A percentile compares a stretch with the other conserved stretches of the same genome.
These are phyloP conservation scores for Wolfiporia cocos DNA, from an alignment of 1,284 basidiomycete species.

Conservation along the genomic window DNA sequence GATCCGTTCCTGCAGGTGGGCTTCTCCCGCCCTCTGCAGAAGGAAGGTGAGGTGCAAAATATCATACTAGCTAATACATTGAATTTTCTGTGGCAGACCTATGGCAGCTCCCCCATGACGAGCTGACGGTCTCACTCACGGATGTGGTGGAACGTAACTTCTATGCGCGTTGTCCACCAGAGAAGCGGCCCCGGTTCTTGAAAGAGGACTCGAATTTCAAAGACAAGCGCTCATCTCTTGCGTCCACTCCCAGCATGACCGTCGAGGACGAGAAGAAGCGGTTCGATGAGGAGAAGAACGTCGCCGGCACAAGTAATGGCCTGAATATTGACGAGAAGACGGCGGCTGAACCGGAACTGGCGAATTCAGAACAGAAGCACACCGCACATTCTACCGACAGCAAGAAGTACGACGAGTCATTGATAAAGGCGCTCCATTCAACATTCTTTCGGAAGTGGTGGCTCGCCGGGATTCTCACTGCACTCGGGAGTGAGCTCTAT, in stretches of 20 bases:
- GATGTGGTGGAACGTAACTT: conserved; percentile 40
- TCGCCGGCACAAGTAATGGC: conserved; percentile 4
- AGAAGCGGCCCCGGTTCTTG: conserved; percentile 32
- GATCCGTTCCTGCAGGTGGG: conserved; percentile 46
- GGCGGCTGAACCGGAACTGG: background rate
- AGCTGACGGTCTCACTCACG: conserved; percentile 34
- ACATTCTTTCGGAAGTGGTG: conserved; percentile 54
- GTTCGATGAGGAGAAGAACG: conserved; percentile 35
- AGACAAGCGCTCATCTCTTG: conserved; percentile 15
- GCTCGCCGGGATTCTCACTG: conserved; percentile 47
- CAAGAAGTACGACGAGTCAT: conserved; percentile 43
- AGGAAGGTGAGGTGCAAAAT: conserved; percentile 52
- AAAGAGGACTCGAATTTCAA: conserved; percentile 3
- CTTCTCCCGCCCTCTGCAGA: conserved; percentile 47
- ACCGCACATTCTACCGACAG: conserved; percentile 13
- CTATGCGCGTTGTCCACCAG: conserved; percentile 42
- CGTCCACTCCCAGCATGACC: conserved; percentile 18
- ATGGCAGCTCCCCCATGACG: conserved; percentile 39
- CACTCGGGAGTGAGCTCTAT: conserved; percentile 40
- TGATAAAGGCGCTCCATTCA: conserved; percentile 52
- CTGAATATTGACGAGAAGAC: background rate
- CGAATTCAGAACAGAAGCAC: background rate
- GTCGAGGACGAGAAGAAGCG: conserved; percentile 11
- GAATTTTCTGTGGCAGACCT: conserved; percentile 34
- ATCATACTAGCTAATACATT: background rate